Conservation (phyloP, 2,329 filamentous ascomycete genomes). For the Diaporthe humulicola region DNA sequence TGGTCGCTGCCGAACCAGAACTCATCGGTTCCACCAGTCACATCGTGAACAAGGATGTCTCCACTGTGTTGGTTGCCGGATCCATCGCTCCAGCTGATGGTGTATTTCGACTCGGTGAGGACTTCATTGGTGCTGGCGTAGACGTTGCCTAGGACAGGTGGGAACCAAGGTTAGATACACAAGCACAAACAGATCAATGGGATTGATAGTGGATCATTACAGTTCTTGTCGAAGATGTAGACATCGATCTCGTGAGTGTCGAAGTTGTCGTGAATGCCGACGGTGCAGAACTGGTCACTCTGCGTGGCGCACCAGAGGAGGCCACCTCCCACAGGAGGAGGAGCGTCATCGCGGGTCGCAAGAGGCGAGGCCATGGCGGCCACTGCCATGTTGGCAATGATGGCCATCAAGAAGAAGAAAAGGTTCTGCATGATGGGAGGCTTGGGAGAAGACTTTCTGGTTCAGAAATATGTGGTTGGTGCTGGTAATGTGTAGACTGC, state of each 20-base stretch:
- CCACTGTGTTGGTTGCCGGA: background rate
- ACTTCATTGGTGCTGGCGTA: conserved; percentile 48
- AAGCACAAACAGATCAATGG: no score
- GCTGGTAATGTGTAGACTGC: background rate
- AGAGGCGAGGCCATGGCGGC: background rate
- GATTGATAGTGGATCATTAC: background rate
- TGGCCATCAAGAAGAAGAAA: background rate
- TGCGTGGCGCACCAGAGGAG: conserved; percentile 17
- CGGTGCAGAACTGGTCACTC: background rate
- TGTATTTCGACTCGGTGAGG: conserved; percentile 52
- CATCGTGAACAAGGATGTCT: background rate
- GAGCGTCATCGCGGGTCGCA: background rate
- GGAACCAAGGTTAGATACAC: background rate
- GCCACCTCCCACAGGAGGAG: conserved; percentile 1
- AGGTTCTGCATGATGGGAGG: background rate
- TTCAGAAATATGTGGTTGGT: background rate
- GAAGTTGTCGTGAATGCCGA: conserved; percentile 25
- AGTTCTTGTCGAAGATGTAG: conserved; percentile 30
- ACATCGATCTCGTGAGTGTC: conserved; percentile 8
- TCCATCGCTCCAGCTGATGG: conserved; percentile 3
- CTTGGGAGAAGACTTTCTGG: background rate
- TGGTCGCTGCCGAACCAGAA: background rate
- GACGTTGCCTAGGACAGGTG: background rate
- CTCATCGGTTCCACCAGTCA: background rate
- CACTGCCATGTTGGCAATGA: conserved; percentile 1